Conservation (phyloP, 164 flowering plant genomes). For the Brasenia schreberi region DNA sequence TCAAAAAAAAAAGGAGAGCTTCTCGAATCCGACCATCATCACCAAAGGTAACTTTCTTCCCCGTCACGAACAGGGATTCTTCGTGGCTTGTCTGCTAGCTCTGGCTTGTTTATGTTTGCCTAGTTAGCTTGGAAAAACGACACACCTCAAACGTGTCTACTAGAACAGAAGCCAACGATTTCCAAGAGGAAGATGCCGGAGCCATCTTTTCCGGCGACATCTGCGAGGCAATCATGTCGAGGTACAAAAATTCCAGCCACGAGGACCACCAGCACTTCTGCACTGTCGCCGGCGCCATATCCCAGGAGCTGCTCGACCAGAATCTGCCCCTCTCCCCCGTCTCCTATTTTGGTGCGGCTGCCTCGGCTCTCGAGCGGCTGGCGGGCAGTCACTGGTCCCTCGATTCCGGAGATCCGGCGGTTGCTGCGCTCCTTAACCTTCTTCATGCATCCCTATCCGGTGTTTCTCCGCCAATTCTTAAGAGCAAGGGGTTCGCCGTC, state of each 20-base stretch:
- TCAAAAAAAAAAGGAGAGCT: not conserved
- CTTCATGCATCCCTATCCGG: conserved; percentile 32
- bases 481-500: conserved; percentile 25
- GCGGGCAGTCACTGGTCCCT: conserved; percentile 4
- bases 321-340: conserved; percentile 38
- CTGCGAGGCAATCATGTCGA: conserved; percentile 13
- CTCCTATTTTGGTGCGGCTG: conserved; percentile 57
- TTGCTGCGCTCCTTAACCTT: conserved; percentile 41
- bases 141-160: no score
- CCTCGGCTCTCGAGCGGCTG: conserved; percentile 47
- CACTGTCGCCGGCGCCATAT: conserved; percentile 53
- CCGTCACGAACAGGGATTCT: no score
- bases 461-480: conserved; percentile 30
- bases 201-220: not conserved
- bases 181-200: not conserved
- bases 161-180: not conserved
- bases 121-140: no score
- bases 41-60: no score
- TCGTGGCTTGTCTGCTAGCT: no score
- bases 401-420: conserved; percentile 18
- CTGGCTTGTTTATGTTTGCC: no score
- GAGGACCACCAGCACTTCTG: conserved; percentile 76
- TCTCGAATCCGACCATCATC: no score
- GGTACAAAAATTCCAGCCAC: conserved; percentile 28
- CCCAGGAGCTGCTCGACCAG: conserved; percentile 70